Evolutionary conservation across 2,329 filamentous ascomycete genomes (phyloP).

Genomic region (Dothistroma pini): DNA sequence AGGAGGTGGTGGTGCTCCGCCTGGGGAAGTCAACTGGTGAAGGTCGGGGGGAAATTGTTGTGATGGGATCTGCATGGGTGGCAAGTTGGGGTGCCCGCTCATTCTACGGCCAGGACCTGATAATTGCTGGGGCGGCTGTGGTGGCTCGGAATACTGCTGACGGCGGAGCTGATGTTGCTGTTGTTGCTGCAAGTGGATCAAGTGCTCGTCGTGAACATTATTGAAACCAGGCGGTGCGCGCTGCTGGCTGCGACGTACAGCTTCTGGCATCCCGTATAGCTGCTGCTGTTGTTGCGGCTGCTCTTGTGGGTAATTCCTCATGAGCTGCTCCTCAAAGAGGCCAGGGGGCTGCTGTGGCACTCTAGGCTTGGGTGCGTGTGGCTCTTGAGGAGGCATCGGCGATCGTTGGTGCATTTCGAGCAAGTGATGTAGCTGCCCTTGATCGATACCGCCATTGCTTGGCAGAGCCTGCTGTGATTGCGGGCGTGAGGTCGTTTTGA

Average conservation of each 20-base stretch:
- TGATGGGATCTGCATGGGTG: conserved; percentile 30
- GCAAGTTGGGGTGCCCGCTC: conserved; percentile 28
- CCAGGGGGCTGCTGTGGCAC: conserved; percentile 33
- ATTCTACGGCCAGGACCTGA: conserved; percentile 21
- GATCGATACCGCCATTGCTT: conserved; percentile 26
- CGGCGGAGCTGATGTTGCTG: conserved; percentile 29
- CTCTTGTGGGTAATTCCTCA: conserved; percentile 28
- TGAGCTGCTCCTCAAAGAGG: conserved; percentile 35
- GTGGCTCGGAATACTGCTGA: conserved; percentile 16
- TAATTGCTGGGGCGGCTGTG: conserved; percentile 14
- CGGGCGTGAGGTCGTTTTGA: conserved; percentile 42
- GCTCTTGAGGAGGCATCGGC: conserved; percentile 24
- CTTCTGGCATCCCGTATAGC: conserved; percentile 18
- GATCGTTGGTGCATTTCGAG: conserved; percentile 24
- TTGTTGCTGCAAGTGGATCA: conserved; percentile 30
- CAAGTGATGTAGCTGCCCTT: conserved; percentile 33
- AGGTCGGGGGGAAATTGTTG: conserved; percentile 24
- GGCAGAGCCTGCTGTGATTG: conserved; percentile 30
- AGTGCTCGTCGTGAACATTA: conserved; percentile 31
- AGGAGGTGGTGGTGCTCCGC: conserved; percentile 26
- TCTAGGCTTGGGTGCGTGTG: conserved; percentile 38
- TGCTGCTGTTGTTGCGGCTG: conserved; percentile 20
- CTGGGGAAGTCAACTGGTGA: conserved; percentile 19
- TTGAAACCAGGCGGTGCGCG: conserved; percentile 35
- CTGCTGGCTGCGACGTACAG: conserved; percentile 25